Base-by-base conservation (phyloP, 805 yeast genomes). In the Starmerella vaccinii region DNA sequence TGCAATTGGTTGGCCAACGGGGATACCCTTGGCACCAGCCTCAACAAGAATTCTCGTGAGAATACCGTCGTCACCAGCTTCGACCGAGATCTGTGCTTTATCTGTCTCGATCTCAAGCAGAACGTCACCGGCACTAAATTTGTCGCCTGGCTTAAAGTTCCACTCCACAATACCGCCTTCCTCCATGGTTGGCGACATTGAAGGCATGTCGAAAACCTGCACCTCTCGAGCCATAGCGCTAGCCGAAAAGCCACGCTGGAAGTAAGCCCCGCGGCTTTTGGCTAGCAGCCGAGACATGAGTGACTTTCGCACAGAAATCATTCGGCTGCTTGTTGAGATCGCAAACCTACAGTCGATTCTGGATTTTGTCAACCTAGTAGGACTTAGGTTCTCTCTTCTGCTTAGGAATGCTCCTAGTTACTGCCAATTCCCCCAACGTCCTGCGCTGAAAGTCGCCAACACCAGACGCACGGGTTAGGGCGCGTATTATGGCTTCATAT, bases 151-250 rank as follows among this genome's bases (percentile, higher is more conserved):
- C 65, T 88, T 81, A 61, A 81, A 73, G 65, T 86, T 84, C 98
- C 98, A 90, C 49, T 79, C 74, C 12, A 87, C 85, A 57, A 90
- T 76, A 5, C 95, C 96, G 37, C 98, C 98, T 64, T 81, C 85
- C 27, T 88, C 87, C 98, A 90, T 90, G 6, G 98, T 90, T 39
- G 98, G 98, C 5, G 97, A 89, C 96, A 90, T 86, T 23, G 98
- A 97, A 4, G 98, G 98, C 97, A 90, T 90, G 49, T 74, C 80
- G 70, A 86, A 87, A 29, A 52, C 40, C 40, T 49, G 53, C 23
- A 24, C 50, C 35, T 54, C 57, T 16, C 48, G 55, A 2, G 18
- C 41, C 8, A 15, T 16, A 16, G 48, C 23, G 10, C 49, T 22
- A 2, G 18, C 26, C 15, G 51, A 42, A 39, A 51, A 51, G 16